phyloP scores from a whole-genome alignment of 176 grass and related monocot species.

The Bromus sterilis region DNA sequence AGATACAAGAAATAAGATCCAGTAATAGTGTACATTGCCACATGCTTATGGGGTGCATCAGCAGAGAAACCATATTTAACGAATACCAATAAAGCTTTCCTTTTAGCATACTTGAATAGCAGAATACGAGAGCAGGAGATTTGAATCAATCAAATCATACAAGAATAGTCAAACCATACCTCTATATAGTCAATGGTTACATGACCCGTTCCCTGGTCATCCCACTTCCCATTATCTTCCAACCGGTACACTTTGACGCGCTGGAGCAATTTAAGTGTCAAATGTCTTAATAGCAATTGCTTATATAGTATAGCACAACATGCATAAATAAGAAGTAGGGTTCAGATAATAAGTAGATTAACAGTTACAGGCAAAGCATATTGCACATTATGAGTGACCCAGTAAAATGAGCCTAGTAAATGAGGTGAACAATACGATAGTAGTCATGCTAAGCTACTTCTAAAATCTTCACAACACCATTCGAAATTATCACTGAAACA shows the following conservation, averaged over 20 bases:
- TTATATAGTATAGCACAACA: neutral
- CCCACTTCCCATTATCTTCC: slow-evolving; percentile 58
- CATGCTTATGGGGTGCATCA: neutral
- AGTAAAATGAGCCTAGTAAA: neutral
- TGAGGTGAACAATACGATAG: neutral
- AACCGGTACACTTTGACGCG: slow-evolving; percentile 68
- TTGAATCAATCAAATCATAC: neutral
- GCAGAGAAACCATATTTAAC: neutral
- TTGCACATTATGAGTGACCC: neutral
- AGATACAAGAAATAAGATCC: neutral
- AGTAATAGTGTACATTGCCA: neutral
- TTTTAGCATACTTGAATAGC: neutral
- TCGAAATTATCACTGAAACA: neutral
- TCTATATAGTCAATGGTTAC: slow-evolving; percentile 64
- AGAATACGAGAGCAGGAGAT: neutral
- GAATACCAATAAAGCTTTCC: neutral
- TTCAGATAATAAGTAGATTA: neutral
- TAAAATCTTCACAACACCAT: neutral
- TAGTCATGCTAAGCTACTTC: neutral
- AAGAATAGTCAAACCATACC: slow-evolving; percentile 34
- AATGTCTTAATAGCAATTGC: neutral
- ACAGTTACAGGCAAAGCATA: slow-evolving; percentile 12
- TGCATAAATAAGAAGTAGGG: neutral
- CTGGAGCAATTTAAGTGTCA: slow-evolving; percentile 41
- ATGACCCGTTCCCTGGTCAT: slow-evolving; percentile 76